A percentile compares a stretch with the other conserved stretches of the same genome.
Conservation (phyloP, 805 yeast genomes). For the Cyberlindnera petersonii region DNA sequence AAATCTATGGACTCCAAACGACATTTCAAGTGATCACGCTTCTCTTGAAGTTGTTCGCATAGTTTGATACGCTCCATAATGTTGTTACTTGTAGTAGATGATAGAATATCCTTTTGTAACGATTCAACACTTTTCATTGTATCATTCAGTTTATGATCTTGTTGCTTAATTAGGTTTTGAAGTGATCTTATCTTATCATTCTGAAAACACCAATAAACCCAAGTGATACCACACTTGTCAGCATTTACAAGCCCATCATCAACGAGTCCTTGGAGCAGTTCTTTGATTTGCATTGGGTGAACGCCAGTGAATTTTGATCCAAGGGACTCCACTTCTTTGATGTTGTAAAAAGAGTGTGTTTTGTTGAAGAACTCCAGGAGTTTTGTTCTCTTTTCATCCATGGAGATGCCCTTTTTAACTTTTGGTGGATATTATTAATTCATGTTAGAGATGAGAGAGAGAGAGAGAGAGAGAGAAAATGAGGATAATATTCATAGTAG, state of each 20-base stretch:
- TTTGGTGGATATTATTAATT: no score
- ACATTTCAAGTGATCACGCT: slow-evolving; percentile 8
- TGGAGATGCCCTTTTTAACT: slow-evolving; percentile 30
- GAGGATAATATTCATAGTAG: not conserved
- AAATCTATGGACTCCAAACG: slow-evolving; percentile 12
- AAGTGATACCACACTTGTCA: slow-evolving; percentile 53
- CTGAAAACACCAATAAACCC: slow-evolving; percentile 49
- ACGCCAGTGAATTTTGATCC: slow-evolving; percentile 44
- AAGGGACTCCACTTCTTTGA: slow-evolving; percentile 48
- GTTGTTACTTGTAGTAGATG: slow-evolving; percentile 7
- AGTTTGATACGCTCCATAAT: slow-evolving; percentile 9
- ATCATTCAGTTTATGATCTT: no score
- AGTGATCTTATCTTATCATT: slow-evolving; percentile 28
- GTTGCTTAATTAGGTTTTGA: no score
- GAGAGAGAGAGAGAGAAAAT: no score
- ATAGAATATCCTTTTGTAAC: no score
- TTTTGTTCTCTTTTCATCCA: slow-evolving; percentile 38
- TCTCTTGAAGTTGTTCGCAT: slow-evolving; percentile 11
- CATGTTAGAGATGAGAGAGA: no score
- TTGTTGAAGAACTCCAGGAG: slow-evolving; percentile 38
- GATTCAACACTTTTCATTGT: no score
- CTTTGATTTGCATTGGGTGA: slow-evolving; percentile 53
- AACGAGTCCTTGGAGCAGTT: slow-evolving; percentile 40
- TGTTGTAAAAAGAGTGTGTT: slow-evolving; percentile 39
- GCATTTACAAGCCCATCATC: slow-evolving; percentile 47